Evolutionary conservation across 2,329 filamentous ascomycete genomes (phyloP).

Genomic region (Trichoderma endophyticum): DNA sequence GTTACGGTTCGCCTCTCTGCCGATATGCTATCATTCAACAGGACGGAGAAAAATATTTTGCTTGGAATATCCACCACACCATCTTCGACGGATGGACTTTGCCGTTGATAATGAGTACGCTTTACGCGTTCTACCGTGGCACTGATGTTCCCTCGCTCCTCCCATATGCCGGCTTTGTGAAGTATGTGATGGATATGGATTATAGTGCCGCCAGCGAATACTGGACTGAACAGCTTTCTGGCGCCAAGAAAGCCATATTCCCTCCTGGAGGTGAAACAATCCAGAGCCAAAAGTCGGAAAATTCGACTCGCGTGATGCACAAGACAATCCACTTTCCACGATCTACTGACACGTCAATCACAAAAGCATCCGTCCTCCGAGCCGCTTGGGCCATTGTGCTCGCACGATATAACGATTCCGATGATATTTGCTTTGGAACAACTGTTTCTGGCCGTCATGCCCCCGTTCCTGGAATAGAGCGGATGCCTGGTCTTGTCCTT

Average conservation of each 20-base stretch:
- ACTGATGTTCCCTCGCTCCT: constrained; percentile 2
- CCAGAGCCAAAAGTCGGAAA: background rate
- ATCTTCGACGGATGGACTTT: constrained; percentile 18
- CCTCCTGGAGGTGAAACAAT: background rate
- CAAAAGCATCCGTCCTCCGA: constrained; percentile 26
- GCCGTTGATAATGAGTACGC: background rate
- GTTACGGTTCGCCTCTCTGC: background rate
- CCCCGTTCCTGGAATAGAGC: constrained; percentile 21
- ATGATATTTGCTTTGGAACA: constrained; percentile 23
- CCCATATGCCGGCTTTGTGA: constrained; percentile 16
- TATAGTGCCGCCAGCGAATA: constrained; percentile 1
- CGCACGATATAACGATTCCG: constrained; percentile 34
- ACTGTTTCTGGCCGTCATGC: constrained; percentile 24
- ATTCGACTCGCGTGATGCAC: background rate
- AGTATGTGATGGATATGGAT: constrained; percentile 16
- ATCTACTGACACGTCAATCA: constrained; percentile 19
- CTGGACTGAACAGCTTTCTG: constrained; percentile 13
- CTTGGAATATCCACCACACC: constrained; percentile 14
- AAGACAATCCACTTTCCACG: background rate
- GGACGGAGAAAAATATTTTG: background rate
- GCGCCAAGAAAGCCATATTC: constrained; percentile 2
- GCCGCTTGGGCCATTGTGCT: constrained; percentile 35
- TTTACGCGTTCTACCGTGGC: background rate
- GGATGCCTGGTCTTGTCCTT: constrained; percentile 21
- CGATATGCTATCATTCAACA: background rate